These are phyloP conservation scores for Vachellia pachyceras DNA, from an alignment of 306 rosid species.

Conservation along the genomic window DNA sequence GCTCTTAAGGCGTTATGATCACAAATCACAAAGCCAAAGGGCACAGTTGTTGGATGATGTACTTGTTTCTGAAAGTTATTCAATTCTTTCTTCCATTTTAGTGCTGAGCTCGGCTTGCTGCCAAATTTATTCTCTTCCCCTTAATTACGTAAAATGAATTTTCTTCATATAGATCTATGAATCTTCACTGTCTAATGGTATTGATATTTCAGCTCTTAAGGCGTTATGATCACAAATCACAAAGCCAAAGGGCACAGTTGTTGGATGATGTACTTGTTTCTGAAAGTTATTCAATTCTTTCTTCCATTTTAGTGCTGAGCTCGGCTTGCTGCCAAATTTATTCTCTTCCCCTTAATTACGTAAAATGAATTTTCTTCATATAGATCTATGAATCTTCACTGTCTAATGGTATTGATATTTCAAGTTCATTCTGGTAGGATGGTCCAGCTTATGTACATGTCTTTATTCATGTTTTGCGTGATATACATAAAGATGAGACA, in stretches of 20 bases:
- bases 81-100: not conserved
- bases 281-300: too few relatives aligned
- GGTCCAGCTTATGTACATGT: conserved; percentile 81
- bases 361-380: too few relatives aligned
- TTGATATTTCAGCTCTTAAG: too few relatives aligned
- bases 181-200: conserved; percentile 8
- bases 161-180: not conserved
- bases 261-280: too few relatives aligned
- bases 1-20: conserved; percentile 85
- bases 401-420: conserved; percentile 31
- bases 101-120: not conserved
- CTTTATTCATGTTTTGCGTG: conserved; percentile 72
- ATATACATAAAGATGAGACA: conserved; percentile 80
- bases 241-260: too few relatives aligned
- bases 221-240: too few relatives aligned
- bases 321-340: too few relatives aligned
- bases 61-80: not conserved
- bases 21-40: conserved; percentile 69
- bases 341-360: too few relatives aligned
- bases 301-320: too few relatives aligned
- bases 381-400: too few relatives aligned
- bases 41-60: conserved; percentile 80
- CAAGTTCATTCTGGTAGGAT: conserved; percentile 56
- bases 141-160: not conserved
- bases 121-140: not conserved